phyloP scores from a whole-genome alignment of 164 flowering plant species.

The Magnolia kwangsiensis region DNA sequence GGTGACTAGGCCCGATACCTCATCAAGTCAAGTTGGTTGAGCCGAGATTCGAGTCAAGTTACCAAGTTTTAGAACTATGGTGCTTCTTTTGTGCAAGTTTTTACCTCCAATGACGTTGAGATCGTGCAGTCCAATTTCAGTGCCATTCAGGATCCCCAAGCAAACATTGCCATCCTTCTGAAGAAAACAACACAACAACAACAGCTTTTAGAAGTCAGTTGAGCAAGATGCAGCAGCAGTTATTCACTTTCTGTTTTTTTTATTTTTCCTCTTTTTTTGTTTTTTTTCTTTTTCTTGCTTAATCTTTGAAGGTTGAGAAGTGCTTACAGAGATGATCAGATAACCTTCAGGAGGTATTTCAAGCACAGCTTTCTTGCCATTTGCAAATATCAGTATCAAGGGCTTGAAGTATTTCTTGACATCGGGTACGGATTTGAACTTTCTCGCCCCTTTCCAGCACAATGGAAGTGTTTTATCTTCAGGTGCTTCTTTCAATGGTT shows the following conservation, averaged over 20 bases:
- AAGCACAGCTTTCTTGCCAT: constrained; percentile 42
- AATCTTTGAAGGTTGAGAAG: constrained; percentile 1
- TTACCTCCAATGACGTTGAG: constrained; percentile 77
- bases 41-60: too few relatives aligned
- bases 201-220: constrained; percentile 1
- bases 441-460: constrained; percentile 82
- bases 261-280: too few relatives aligned
- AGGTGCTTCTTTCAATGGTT: constrained; percentile 39
- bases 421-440: constrained; percentile 55
- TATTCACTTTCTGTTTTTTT: too few relatives aligned
- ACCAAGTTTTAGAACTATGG: too few relatives aligned
- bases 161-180: constrained; percentile 77
- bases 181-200: background rate
- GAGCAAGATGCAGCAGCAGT: background rate
- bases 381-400: constrained; percentile 43
- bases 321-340: constrained; percentile 70
- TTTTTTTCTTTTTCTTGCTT: background rate
- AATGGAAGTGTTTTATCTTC: constrained; percentile 63
- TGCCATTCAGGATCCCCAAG: constrained; percentile 78
- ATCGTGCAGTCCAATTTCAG: constrained; percentile 48
- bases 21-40: too few relatives aligned
- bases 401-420: constrained; percentile 62
- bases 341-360: constrained; percentile 72
- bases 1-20: too few relatives aligned
- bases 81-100: background rate